phyloP scores from a whole-genome alignment of 2,329 filamentous ascomycete species.

The Penicillium sp. region DNA sequence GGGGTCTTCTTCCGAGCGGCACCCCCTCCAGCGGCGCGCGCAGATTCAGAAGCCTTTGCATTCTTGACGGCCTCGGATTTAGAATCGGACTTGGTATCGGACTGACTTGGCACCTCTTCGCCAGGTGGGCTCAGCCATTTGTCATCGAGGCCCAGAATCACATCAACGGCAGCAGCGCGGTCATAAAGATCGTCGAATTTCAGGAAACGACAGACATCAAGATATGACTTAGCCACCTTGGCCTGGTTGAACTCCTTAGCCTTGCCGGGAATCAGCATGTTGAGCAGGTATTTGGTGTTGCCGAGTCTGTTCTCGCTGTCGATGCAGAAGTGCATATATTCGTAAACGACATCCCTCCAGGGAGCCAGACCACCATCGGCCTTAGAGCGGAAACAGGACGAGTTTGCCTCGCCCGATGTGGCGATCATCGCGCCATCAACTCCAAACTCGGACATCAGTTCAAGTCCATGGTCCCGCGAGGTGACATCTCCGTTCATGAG shows the following conservation, averaged over 20 bases:
- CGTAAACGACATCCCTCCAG: constrained; percentile 76
- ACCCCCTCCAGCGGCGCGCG: constrained; percentile 36
- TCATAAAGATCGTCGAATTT: constrained; percentile 65
- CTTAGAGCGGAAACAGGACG: constrained; percentile 76
- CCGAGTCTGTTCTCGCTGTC: constrained; percentile 82
- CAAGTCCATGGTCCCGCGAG: constrained; percentile 69
- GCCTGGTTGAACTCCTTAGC: constrained; percentile 63
- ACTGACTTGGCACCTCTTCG: constrained; percentile 2
- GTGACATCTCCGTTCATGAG: constrained; percentile 94
- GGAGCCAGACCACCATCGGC: constrained; percentile 69
- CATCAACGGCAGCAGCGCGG: constrained; percentile 67
- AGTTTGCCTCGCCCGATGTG: constrained; percentile 85
- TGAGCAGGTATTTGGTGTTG: constrained; percentile 90
- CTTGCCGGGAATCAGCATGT: constrained; percentile 84
- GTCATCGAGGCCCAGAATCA: constrained; percentile 47
- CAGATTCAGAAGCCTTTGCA: constrained; percentile 37
- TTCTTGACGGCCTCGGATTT: constrained; percentile 34
- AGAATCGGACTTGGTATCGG: not conserved
- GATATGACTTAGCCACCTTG: constrained; percentile 69
- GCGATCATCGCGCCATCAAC: constrained; percentile 98
- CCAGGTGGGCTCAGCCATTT: constrained; percentile 27
- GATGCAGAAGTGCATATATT: constrained; percentile 73
- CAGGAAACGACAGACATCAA: constrained; percentile 66
- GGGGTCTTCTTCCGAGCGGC: constrained; percentile 27
- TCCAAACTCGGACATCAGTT: constrained; percentile 75